Conservation (phyloP, 179 eudicot species). For the Amaranthus tricolor region DNA sequence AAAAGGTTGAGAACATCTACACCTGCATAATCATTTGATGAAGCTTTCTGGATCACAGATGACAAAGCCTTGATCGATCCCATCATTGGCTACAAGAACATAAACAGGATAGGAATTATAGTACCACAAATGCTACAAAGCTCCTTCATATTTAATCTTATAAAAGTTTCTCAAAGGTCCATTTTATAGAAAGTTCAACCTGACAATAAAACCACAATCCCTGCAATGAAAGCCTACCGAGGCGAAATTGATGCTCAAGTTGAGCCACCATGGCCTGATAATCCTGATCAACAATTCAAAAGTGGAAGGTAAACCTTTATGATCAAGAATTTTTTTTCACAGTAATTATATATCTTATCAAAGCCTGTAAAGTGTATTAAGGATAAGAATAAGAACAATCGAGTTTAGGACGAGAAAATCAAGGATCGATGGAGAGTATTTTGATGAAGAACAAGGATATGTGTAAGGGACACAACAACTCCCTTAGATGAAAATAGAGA, state of each 20-base stretch:
- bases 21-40: slow-evolving; percentile 55
- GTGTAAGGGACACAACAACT: too few relatives aligned
- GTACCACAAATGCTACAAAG: background rate
- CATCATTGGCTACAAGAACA: slow-evolving; percentile 71
- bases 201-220: slow-evolving; percentile 98
- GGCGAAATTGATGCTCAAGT: slow-evolving; percentile 93
- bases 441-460: too few relatives aligned
- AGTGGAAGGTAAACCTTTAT: slow-evolving; percentile 12
- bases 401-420: too few relatives aligned
- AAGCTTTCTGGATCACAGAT: slow-evolving; percentile 69
- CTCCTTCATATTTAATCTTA: background rate
- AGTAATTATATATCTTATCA: background rate
- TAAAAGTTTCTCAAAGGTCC: slow-evolving; percentile 1
- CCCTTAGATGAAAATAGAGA: too few relatives aligned
- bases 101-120: background rate
- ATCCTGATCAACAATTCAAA: slow-evolving; percentile 51
- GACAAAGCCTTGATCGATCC: slow-evolving; percentile 89
- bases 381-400: too few relatives aligned
- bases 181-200: slow-evolving; percentile 42
- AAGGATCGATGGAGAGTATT: too few relatives aligned
- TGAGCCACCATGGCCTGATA: slow-evolving; percentile 99
- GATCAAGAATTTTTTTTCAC: slow-evolving; percentile 5
- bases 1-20: slow-evolving; percentile 89
- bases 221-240: slow-evolving; percentile 82
- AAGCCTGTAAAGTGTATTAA: background rate